phyloP scores from a whole-genome alignment of 2,329 filamentous ascomycete species.

The Alternaria brassicicola region DNA sequence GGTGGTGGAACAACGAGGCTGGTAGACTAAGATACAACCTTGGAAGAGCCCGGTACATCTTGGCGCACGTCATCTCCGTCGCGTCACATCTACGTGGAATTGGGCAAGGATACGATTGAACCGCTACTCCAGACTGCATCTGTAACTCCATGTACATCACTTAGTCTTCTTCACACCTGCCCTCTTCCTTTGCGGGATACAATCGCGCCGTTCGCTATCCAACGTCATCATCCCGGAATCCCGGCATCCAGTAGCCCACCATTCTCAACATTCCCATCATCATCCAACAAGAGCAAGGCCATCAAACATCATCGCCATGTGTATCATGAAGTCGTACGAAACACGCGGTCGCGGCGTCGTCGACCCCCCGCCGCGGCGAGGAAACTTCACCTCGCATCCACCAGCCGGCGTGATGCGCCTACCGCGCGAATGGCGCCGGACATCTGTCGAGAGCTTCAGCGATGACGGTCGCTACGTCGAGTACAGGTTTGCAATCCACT shows the following conservation, averaged over 20 bases:
- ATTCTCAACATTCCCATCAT: not conserved
- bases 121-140: not conserved
- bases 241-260: not conserved
- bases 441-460: conserved; percentile 18
- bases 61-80: conserved; percentile 19
- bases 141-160: not conserved
- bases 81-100: not conserved
- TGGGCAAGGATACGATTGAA: not conserved
- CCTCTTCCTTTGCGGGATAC: not conserved
- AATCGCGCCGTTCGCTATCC: not conserved
- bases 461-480: conserved; percentile 29
- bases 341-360: conserved; percentile 35
- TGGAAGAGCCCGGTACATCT: conserved; percentile 12
- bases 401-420: conserved; percentile 43
- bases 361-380: conserved; percentile 40
- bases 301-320: conserved; percentile 30
- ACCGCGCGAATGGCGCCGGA: conserved; percentile 40
- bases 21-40: conserved; percentile 11
- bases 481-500: conserved; percentile 20
- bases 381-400: conserved; percentile 42
- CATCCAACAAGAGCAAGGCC: not conserved
- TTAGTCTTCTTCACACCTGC: not conserved
- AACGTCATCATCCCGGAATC: conserved; percentile 5
- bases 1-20: conserved; percentile 1
- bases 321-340: conserved; percentile 41